Evolutionary conservation across 768 basidiomycete species (phyloP).

Genomic region (Boletus reticuloceps): DNA sequence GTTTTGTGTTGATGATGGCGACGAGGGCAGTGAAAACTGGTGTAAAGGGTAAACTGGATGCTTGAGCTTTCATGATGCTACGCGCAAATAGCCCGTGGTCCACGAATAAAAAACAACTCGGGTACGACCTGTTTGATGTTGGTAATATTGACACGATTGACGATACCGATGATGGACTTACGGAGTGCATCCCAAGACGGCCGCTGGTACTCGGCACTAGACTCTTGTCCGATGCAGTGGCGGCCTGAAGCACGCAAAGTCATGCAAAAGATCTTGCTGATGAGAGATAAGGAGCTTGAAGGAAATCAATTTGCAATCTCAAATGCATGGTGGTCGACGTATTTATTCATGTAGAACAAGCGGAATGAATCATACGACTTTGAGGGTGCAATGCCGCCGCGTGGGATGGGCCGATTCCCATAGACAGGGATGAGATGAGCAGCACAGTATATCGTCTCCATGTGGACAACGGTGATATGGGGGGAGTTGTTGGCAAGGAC

Average conservation of each 20-base stretch:
- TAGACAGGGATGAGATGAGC: too few species aligned
- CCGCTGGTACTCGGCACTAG: constrained; percentile 86
- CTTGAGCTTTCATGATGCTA: constrained; percentile 97
- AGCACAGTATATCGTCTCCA: too few species aligned
- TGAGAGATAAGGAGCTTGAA: too few species aligned
- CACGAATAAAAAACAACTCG: constrained; percentile 89
- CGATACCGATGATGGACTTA: constrained; percentile 98
- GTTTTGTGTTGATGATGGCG: constrained; percentile 93
- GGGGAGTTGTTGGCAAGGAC: too few species aligned
- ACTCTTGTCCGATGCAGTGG: constrained; percentile 80
- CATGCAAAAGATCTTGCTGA: too few species aligned
- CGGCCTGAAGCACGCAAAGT: constrained; percentile 83
- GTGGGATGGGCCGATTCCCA: too few species aligned
- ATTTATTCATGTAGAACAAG: too few species aligned
- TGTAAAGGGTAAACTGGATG: constrained; percentile 95
- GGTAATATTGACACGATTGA: constrained; percentile 95
- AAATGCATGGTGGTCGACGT: too few species aligned
- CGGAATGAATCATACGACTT: too few species aligned
- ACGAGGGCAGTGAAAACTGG: constrained; percentile 95
- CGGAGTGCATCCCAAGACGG: constrained; percentile 97
- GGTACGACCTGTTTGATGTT: constrained; percentile 96
- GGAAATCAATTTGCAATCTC: too few species aligned
- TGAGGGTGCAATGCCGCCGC: too few species aligned
- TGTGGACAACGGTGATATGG: too few species aligned
- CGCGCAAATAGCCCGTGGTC: constrained; percentile 89